Evolutionary conservation across 805 yeast genomes (phyloP).

Genomic region (Lipomyces yamadae): DNA sequence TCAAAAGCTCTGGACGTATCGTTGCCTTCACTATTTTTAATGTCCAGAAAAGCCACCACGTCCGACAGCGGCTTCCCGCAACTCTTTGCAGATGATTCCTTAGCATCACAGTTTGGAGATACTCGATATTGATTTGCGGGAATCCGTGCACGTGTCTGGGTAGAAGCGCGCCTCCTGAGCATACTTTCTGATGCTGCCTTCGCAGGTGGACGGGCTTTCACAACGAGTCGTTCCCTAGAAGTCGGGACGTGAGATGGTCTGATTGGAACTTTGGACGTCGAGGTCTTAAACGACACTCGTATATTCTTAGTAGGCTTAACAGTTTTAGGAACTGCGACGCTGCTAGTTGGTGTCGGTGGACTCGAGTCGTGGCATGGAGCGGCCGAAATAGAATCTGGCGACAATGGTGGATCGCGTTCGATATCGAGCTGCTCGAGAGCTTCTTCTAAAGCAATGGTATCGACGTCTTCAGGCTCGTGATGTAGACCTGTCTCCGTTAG

Average conservation of each 20-base stretch:
- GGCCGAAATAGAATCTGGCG: background rate
- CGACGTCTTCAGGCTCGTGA: background rate
- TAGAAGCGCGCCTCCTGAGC: background rate
- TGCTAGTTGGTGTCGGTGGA: background rate
- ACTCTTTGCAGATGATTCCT: background rate
- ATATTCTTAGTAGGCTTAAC: background rate
- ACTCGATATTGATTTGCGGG: background rate
- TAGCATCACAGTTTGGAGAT: background rate
- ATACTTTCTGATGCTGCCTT: background rate
- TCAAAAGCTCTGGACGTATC: constrained; percentile 36
- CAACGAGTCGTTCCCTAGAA: background rate
- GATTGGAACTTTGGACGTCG: constrained; percentile 15
- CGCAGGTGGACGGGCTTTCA: background rate
- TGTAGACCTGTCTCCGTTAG: background rate
- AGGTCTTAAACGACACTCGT: background rate
- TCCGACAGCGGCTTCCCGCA: constrained; percentile 18
- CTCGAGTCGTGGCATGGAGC: background rate
- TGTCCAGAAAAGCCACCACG: constrained; percentile 34
- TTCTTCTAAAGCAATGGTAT: constrained; percentile 1
- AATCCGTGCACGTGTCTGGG: background rate
- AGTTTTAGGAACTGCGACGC: background rate
- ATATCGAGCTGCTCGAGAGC: constrained; percentile 10
- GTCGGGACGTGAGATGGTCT: constrained; percentile 12
- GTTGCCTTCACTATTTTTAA: constrained; percentile 30
- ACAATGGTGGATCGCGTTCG: background rate